These are phyloP conservation scores for Tetradesmus lagerheimii DNA, from an alignment of 139 green algal genomes.

Conservation along the genomic window DNA sequence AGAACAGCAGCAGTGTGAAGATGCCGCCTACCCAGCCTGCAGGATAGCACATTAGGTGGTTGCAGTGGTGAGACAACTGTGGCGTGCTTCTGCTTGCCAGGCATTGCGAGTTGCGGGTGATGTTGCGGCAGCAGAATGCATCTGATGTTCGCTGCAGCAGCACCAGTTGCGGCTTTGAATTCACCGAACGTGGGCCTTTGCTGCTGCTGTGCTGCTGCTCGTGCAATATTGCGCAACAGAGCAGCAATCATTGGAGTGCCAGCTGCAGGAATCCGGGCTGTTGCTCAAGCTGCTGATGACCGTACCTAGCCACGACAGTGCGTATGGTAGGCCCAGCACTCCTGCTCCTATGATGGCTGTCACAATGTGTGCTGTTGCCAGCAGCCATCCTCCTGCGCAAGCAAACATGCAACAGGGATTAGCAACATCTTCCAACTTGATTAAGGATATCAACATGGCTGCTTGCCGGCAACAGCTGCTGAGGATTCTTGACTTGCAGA, in stretches of 20 bases:
- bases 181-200: too few species aligned
- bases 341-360: slow-evolving; percentile 69
- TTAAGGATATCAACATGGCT: neutral
- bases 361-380: slow-evolving; percentile 69
- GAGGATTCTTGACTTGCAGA: too few species aligned
- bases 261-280: neutral
- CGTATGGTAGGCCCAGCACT: slow-evolving; percentile 70
- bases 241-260: neutral
- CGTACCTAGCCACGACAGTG: slow-evolving; percentile 69
- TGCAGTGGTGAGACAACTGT: neutral
- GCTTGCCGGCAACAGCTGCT: neutral
- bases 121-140: neutral
- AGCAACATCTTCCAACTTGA: neutral
- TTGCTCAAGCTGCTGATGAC: neutral
- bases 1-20: slow-evolving; percentile 23
- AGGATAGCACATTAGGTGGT: neutral
- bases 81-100: too few species aligned
- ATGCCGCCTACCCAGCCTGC: slow-evolving; percentile 41
- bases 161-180: too few species aligned
- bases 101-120: too few species aligned
- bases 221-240: too few species aligned
- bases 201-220: neutral
- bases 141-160: too few species aligned
- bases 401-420: neutral
- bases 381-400: slow-evolving; percentile 43